Evolutionary conservation across 805 yeast species (phyloP), one percentile per base, ranked within the genome.

Genomic region (Yarrowia sp.): DNA sequence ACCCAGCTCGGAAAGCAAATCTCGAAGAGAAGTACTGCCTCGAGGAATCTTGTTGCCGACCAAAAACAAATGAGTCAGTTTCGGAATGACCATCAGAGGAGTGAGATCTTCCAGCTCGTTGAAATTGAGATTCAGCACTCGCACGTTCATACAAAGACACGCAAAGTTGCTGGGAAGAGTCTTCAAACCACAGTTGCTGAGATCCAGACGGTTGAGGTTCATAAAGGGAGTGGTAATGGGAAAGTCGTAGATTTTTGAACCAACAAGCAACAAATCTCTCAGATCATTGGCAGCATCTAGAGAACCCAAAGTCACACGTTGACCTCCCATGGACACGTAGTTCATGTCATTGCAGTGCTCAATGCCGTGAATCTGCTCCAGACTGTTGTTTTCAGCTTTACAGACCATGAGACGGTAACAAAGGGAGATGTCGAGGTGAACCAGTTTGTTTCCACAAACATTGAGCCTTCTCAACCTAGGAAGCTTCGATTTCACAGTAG

Each of bases 261-360:
- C 84, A 0, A 84, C 78, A 35, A 82, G 64, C 66, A 79, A 79
- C 38, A 83, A 67, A 47, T 69, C 71, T 13, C 72, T 67, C 2
- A 80, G 69, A 60, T 78, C 79, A 15, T 68, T 64, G 50, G 73
- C 31, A 33, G 63, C 43, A 3, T 64, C 33, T 65, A 69, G 63
- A 32, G 58, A 36, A 22, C 62, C 58, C 8, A 53, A 14, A 33
- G 48, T 33, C 35, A 50, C 33, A n/a, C 64, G 47, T 65, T 69
- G 72, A 17, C 68, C 67, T 5, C 74, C 66, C 14, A 71, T 18
- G 13, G 81, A 77, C 13, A 55, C 17, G 5, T 45, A 39, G 17
- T 82, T 62, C 51, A 78, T 80, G 66, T 81, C 81, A 31, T 82
- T 71, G 57, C 71, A 69, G n/a, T 69, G 73, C 14, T 70, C 70